These are phyloP conservation scores for Trebouxia sp. DNA, from an alignment of 139 green algal genomes.

Conservation along the genomic window DNA sequence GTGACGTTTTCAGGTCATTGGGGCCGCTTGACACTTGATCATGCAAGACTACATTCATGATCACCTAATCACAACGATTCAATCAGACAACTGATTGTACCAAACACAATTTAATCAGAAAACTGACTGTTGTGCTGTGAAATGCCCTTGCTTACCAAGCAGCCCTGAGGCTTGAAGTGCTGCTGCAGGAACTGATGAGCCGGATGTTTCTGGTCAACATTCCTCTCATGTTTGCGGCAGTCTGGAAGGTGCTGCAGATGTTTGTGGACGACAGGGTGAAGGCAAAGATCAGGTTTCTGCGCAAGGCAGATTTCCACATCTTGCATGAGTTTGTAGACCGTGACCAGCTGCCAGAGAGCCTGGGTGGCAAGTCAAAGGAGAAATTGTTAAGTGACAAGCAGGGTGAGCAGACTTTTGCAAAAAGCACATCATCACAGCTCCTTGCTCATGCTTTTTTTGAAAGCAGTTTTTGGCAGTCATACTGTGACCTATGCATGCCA, in stretches of 20 bases:
- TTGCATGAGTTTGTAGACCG: slow-evolving; percentile 31
- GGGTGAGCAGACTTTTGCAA: background rate
- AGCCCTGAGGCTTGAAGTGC: too few species aligned
- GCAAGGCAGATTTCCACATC: slow-evolving; percentile 24
- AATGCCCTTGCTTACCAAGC: too few species aligned
- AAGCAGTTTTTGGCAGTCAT: too few species aligned
- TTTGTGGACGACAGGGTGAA: slow-evolving; percentile 36
- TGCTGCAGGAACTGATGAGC: slow-evolving; percentile 33
- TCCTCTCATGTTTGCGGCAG: slow-evolving; percentile 27
- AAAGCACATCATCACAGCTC: background rate
- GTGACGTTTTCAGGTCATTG: too few species aligned
- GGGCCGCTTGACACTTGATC: too few species aligned
- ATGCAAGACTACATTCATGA: too few species aligned
- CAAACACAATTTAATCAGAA: background rate
- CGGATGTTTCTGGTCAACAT: slow-evolving; percentile 35
- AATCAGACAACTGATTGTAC: too few species aligned
- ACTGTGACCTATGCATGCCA: too few species aligned
- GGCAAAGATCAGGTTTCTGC: slow-evolving; percentile 35
- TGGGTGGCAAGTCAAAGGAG: slow-evolving; percentile 24
- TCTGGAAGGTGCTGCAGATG: slow-evolving; percentile 25
- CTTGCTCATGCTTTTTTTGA: too few species aligned
- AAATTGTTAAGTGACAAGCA: slow-evolving; percentile 19
- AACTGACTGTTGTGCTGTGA: too few species aligned
- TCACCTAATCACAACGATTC: too few species aligned
- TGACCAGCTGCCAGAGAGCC: slow-evolving; percentile 16